Base-by-base conservation (phyloP, 2,329 filamentous ascomycete species). In the Allantophomopsis cytisporea region DNA sequence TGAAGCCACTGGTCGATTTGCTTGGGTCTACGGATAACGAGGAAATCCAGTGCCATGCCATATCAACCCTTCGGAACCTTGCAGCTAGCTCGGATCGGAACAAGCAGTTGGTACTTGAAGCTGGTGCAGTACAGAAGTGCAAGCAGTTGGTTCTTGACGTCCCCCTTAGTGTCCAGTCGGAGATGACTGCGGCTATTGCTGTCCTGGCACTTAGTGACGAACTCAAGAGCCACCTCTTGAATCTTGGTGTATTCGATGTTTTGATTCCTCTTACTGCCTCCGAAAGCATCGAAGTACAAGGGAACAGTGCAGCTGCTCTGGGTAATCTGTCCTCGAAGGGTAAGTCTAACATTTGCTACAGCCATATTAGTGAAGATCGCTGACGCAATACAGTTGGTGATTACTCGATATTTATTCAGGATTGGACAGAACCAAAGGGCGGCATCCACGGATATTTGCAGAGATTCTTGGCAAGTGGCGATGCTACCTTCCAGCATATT, bases 121-220 rank as follows among this genome's bases (percentile, higher is more conserved):
- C 91, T 28, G 91, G 91, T 17, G 91, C 91, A 2, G 91, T 98
- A 31, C 87, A 96, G 57, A 96, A 96, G 60, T 98, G 91, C 76
- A 96, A 95, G 63, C 86, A 96, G 56, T 71, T 98, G 39, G 88
- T 98, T 17, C 68, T 98, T 14, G 81, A 93, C 41, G 91, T 96
- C 2, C 87, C 91, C 0, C 72, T 96, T 37, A 89, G 84, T 31
- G 91, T 98, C 2, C 91, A 98, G 58, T 95, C 88, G 2, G 91
- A 98, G 60, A 98, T 98, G 91, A 98, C 91, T 4, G 91, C 91
- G n/a, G 91, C 91, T 1, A 95, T 98, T 60, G 91, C 91, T 31
- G 91, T 98, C 12, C 71, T 98, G 46, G 91, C 91, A 14, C 66
- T 98, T 38, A 95, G 89, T 51, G 91, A 98, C 53, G 91, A 98